Base-by-base conservation (phyloP, 2,329 filamentous ascomycete genomes). In the Periglandula ipomoeae region DNA sequence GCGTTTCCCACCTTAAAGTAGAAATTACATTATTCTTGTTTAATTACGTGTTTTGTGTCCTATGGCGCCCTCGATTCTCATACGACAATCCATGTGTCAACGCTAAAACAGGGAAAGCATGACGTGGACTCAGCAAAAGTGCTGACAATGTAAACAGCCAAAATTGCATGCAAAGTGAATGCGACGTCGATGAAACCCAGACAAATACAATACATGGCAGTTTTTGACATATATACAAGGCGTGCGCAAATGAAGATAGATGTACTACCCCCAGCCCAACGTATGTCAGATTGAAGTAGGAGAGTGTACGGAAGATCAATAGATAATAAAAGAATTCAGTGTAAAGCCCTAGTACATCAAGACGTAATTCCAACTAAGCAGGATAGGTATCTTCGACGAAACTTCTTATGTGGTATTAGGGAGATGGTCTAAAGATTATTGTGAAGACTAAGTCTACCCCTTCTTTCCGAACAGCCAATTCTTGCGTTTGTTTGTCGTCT, bases 391-490 rank as follows among this genome's bases (percentile, higher is more conserved):
- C 19, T 5, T 38, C 19, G 5, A 39, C 37, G 13, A n/a, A 3
- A 34, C 32, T 34, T 34, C 30, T 5, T 34, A 4, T 11, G n/a
- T 7, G 32, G 19, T 32, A 15, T 32, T 10, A 8, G 30, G 11
- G 30, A 8, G 30, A 15, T 32, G 30, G 9, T 32, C 30, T 15
- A 15, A 8, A 32, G 19, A 46, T 24, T 23, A n/a, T 4, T 26
- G n/a, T 10, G n/a, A 11, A 20, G 22, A 44, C 43, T 37, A 41
- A 24, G 15, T 43, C 58, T 68, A 70, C 6, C 61, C 60, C 66
- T 72, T 74, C 65, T 73, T 76, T 55, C 68, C 65, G 49, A 76
- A 69, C 50, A 76, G 67, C 65, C 70, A 71, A 53, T 69, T 69
- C 65, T 71, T 75, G 54, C 72, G 68, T 63, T 72, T 74, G 53